phyloP scores from a whole-genome alignment of 2,329 filamentous ascomycete species.

The Rugonectria rugulosa region DNA sequence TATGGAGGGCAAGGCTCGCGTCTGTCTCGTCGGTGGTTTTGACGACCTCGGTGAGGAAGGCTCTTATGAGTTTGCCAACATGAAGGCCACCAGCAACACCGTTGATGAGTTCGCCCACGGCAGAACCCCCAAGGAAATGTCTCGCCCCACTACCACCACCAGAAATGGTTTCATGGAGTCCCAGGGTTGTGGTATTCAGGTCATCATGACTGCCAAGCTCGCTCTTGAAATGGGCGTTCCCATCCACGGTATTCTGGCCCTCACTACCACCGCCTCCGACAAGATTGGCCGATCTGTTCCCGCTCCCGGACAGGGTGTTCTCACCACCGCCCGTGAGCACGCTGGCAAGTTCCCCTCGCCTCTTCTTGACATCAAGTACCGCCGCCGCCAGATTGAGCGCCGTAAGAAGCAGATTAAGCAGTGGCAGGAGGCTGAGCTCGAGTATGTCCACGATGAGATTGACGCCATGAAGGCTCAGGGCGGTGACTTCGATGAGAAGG shows the following conservation, averaged over 20 bases:
- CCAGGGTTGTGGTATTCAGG: conserved; percentile 96
- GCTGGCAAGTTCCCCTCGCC: conserved; percentile 93
- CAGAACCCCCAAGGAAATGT: conserved; percentile 97
- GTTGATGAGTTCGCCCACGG: conserved; percentile 96
- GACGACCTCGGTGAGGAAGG: conserved; percentile 99
- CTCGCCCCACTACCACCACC: conserved; percentile 94
- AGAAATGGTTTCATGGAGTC: conserved; percentile 99
- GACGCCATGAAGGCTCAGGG: conserved; percentile 87
- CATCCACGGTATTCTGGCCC: conserved; percentile 91
- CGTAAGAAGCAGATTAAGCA: conserved; percentile 94
- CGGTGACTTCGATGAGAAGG: conserved; percentile 77
- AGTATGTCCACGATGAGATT: conserved; percentile 92
- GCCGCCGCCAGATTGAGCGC: conserved; percentile 91
- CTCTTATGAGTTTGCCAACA: conserved; percentile 99
- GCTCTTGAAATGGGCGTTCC: conserved; percentile 98
- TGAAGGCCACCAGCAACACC: conserved; percentile 99
- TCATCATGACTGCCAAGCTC: conserved; percentile 97
- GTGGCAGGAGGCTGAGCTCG: conserved; percentile 94
- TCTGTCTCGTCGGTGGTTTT: conserved; percentile 98
- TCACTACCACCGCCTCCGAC: conserved; percentile 96
- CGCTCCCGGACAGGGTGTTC: conserved; percentile 93
- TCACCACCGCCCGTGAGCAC: conserved; percentile 93
- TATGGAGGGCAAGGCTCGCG: conserved; percentile 94
- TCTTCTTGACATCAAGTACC: conserved; percentile 96
- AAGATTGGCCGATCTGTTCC: conserved; percentile 99